These are phyloP conservation scores for Didymella pomorum DNA, from an alignment of 2,329 filamentous ascomycete species.

Conservation along the genomic window DNA sequence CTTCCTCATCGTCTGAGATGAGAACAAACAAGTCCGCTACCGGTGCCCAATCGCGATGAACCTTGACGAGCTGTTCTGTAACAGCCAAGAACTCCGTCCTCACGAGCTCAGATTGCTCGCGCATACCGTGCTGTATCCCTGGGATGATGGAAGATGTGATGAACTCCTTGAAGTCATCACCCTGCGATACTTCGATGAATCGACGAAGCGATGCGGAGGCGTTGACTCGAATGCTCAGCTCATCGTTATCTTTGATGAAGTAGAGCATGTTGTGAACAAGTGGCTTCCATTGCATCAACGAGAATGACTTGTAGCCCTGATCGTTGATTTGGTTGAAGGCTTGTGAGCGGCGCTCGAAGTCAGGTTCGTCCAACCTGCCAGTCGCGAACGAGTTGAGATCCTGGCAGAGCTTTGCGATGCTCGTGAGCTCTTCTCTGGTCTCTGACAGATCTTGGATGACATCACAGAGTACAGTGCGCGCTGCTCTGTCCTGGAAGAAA, in stretches of 20 bases:
- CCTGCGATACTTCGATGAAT: conserved; percentile 69
- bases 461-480: conserved; percentile 75
- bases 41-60: conserved; percentile 72
- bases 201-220: conserved; percentile 81
- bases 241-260: conserved; percentile 84
- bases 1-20: conserved; percentile 76
- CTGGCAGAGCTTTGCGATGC: conserved; percentile 74
- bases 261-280: conserved; percentile 89
- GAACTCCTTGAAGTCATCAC: conserved; percentile 64
- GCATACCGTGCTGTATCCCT: conserved; percentile 76
- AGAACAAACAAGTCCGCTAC: conserved; percentile 78
- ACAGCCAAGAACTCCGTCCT: conserved; percentile 82
- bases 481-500: conserved; percentile 84
- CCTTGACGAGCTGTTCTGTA: conserved; percentile 78
- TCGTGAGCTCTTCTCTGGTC: conserved; percentile 66
- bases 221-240: conserved; percentile 84
- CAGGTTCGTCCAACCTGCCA: conserved; percentile 79
- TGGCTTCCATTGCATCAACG: conserved; percentile 81
- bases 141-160: conserved; percentile 74
- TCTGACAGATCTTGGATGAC: conserved; percentile 76
- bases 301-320: conserved; percentile 66
- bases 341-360: conserved; percentile 81
- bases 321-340: conserved; percentile 79
- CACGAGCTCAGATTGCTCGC: conserved; percentile 82
- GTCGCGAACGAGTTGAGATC: conserved; percentile 82